Conservation (phyloP, 1,139 yeast species). For the Lodderomyces elongisporus region DNA sequence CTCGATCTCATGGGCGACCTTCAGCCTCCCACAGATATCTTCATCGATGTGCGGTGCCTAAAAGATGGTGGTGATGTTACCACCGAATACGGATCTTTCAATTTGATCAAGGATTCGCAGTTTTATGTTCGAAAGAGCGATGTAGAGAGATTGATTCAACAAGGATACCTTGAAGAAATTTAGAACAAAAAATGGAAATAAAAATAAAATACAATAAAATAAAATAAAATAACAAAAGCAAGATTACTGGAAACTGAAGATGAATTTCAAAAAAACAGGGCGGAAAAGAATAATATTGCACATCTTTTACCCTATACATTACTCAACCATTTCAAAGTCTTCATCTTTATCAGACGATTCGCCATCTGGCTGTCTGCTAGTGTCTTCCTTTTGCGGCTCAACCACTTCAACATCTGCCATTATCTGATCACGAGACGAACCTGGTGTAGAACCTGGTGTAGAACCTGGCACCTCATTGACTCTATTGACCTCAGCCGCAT, state of each 20-base stretch:
- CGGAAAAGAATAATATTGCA: too few species aligned
- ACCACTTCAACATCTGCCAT: neutral
- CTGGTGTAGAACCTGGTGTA: too few species aligned
- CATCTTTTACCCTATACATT: neutral
- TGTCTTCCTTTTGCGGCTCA: slow-evolving; percentile 3
- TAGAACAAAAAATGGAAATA: slow-evolving; percentile 17
- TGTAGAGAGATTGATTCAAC: slow-evolving; percentile 89
- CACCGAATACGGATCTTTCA: slow-evolving; percentile 95
- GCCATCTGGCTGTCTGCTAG: slow-evolving; percentile 10
- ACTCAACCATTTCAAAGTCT: slow-evolving; percentile 4
- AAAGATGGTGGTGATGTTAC: slow-evolving; percentile 97
- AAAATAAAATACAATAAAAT: neutral
- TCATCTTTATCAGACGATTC: neutral
- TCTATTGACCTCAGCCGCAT: too few species aligned
- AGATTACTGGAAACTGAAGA: neutral
- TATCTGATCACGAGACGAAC: too few species aligned
- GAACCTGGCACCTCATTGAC: too few species aligned
- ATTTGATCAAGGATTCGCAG: slow-evolving; percentile 90
- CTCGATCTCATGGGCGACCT: slow-evolving; percentile 84
- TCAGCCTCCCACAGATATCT: slow-evolving; percentile 86
- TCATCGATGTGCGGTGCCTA: slow-evolving; percentile 87
- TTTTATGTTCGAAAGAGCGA: slow-evolving; percentile 91
- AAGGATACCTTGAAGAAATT: slow-evolving; percentile 82
- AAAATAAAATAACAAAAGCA: neutral
- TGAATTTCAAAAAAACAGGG: too few species aligned